A percentile compares a stretch with the other conserved stretches of the same genome.
phyloP scores from a whole-genome alignment of 306 rosid genomes.

The Abrus precatorius region DNA sequence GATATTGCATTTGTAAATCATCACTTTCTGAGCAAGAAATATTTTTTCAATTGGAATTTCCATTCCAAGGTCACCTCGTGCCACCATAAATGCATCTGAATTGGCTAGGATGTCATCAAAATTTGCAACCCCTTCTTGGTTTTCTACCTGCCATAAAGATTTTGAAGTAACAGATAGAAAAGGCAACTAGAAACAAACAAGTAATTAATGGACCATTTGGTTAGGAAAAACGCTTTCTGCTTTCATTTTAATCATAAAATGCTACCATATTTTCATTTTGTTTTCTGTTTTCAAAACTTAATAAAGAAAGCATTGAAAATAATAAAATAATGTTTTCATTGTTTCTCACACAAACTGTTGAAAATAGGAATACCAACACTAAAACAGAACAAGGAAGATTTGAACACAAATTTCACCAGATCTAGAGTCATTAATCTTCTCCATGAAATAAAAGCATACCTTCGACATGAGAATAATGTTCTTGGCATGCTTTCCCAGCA shows the following conservation, averaged over 20 bases:
- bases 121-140: constrained; percentile 99
- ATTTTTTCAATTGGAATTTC: constrained; percentile 99
- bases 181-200: neutral
- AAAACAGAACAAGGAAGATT: too few species aligned
- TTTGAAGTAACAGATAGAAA: neutral
- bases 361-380: too few species aligned
- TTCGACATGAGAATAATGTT: constrained; percentile 95
- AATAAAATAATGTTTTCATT: too few species aligned
- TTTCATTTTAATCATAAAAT: too few species aligned
- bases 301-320: too few species aligned
- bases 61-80: constrained; percentile 99
- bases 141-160: constrained; percentile 79
- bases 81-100: constrained; percentile 98
- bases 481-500: constrained; percentile 87
- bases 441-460: constrained; percentile 56
- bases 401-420: neutral
- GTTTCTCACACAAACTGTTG: neutral
- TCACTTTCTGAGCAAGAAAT: constrained; percentile 97
- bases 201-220: neutral
- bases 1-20: constrained; percentile 98
- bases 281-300: too few species aligned
- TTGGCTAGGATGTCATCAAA: constrained; percentile 96
- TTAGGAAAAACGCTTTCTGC: too few species aligned
- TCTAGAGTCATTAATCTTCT: constrained; percentile 8
- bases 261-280: too few species aligned